Conservation (phyloP, 169 alveolate species). For the Theileria annulata region DNA sequence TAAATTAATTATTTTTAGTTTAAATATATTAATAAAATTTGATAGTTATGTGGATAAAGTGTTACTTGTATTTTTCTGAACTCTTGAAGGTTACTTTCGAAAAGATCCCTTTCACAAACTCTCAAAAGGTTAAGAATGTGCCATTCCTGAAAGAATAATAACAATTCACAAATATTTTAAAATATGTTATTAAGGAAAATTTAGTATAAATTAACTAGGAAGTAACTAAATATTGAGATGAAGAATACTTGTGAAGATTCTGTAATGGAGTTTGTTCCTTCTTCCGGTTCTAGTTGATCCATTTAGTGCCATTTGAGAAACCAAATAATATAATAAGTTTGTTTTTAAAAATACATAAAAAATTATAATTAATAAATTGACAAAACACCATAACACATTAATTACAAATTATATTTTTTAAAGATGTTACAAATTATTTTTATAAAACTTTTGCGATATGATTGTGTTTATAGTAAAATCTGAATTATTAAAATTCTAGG, state of each 20-base stretch:
- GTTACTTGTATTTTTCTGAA: slow-evolving; percentile 55
- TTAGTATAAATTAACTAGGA: neutral
- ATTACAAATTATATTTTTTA: neutral
- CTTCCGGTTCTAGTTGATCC: neutral
- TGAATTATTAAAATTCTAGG: neutral
- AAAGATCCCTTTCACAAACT: slow-evolving; percentile 49
- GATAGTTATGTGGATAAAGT: neutral
- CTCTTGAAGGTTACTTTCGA: slow-evolving; percentile 55
- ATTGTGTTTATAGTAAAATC: neutral
- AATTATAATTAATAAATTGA: neutral
- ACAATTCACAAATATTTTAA: neutral
- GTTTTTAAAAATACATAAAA: neutral
- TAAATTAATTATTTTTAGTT: neutral
- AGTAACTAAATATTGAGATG: neutral
- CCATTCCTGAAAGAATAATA: slow-evolving; percentile 36
- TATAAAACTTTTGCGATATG: neutral
- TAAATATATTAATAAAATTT: too few relatives aligned
- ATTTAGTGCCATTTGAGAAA: neutral
- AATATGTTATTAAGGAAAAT: neutral
- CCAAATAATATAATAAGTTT: neutral
- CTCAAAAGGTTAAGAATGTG: slow-evolving; percentile 49
- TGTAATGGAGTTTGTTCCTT: neutral
- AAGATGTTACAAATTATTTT: neutral
- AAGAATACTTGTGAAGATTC: slow-evolving; percentile 18
- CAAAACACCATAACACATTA: slow-evolving; percentile 4